A percentile compares a stretch with the other conserved stretches of the same genome.
phyloP scores from a whole-genome alignment of 2,329 filamentous ascomycete genomes.

The Clonostachys rhizophaga region DNA sequence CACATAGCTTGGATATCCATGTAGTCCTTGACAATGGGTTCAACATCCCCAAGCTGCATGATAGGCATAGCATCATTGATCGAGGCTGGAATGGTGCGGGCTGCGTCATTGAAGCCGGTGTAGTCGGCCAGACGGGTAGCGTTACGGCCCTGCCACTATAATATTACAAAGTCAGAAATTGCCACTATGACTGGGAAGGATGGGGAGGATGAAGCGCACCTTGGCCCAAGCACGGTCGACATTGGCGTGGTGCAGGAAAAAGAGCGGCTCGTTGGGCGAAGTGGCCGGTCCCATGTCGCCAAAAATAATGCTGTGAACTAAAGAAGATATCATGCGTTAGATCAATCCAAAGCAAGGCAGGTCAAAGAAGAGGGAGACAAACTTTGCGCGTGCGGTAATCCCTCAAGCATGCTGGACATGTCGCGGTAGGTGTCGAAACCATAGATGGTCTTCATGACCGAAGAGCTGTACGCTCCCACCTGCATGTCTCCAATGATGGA shows the following conservation, averaged over 20 bases:
- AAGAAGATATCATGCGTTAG: background rate
- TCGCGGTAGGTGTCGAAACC: constrained; percentile 5
- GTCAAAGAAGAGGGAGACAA: background rate
- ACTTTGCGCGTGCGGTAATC: constrained; percentile 9
- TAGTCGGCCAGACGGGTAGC: constrained; percentile 8
- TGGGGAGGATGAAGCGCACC: background rate
- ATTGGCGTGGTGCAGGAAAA: constrained; percentile 19
- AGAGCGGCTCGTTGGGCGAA: constrained; percentile 16
- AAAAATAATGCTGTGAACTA: constrained; percentile 18
- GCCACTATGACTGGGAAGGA: background rate
- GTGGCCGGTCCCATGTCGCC: constrained; percentile 19
- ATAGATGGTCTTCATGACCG: constrained; percentile 8
- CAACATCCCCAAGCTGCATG: constrained; percentile 5
- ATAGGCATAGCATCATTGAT: constrained; percentile 7
- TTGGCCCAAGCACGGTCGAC: constrained; percentile 16
- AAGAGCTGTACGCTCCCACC: constrained; percentile 4
- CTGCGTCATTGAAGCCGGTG: constrained; percentile 5
- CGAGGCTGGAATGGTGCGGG: constrained; percentile 1
- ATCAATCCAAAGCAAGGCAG: background rate
- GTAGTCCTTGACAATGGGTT: constrained; percentile 8
- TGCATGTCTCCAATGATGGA: constrained; percentile 11
- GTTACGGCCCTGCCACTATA: constrained; percentile 10
- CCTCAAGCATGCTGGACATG: constrained; percentile 8
- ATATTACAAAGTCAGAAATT: background rate
- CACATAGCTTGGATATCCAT: constrained; percentile 10